A percentile compares a stretch with the other conserved stretches of the same genome.
Conservation (phyloP, 2,329 filamentous ascomycete species). For the Botrytis hyacinthi region DNA sequence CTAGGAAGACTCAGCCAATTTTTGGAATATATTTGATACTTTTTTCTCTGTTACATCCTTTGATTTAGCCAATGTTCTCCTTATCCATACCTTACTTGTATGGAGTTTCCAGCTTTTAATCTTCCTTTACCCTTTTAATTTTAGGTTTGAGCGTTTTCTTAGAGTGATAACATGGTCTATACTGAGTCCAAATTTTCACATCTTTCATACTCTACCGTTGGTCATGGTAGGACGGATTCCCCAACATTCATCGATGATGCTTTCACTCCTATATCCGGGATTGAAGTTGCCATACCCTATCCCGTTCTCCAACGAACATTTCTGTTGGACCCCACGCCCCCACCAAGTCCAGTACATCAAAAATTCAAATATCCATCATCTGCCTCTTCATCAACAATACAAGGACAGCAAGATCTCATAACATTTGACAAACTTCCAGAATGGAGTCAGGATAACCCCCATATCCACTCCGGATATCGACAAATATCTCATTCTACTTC, state of each 20-base stretch:
- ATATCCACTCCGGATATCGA: constrained; percentile 46
- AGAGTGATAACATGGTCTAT: constrained; percentile 16
- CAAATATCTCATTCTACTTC: constrained; percentile 42
- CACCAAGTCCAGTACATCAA: constrained; percentile 6
- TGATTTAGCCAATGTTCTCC: not conserved
- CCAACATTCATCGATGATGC: constrained; percentile 7
- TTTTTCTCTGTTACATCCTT: not conserved
- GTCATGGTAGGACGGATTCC: constrained; percentile 6
- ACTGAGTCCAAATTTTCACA: not conserved
- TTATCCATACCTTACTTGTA: not conserved
- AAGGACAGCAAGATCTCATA: not conserved
- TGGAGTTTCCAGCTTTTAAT: not conserved
- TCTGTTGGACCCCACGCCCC: constrained; percentile 13
- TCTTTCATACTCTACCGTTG: constrained; percentile 11
- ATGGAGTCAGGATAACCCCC: constrained; percentile 46
- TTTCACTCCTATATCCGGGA: constrained; percentile 6
- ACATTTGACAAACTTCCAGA: constrained; percentile 40
- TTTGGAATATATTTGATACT: not conserved
- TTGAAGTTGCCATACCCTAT: constrained; percentile 9
- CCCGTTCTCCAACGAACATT: constrained; percentile 11
- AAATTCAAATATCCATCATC: constrained; percentile 6
- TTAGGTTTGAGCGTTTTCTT: not conserved
- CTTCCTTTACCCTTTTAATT: not conserved
- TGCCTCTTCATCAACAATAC: not conserved
- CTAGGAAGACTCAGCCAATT: constrained; percentile 9